These are phyloP conservation scores for Penicillium macrosclerotiorum DNA, from an alignment of 495 filamentous ascomycete species.

Conservation along the genomic window DNA sequence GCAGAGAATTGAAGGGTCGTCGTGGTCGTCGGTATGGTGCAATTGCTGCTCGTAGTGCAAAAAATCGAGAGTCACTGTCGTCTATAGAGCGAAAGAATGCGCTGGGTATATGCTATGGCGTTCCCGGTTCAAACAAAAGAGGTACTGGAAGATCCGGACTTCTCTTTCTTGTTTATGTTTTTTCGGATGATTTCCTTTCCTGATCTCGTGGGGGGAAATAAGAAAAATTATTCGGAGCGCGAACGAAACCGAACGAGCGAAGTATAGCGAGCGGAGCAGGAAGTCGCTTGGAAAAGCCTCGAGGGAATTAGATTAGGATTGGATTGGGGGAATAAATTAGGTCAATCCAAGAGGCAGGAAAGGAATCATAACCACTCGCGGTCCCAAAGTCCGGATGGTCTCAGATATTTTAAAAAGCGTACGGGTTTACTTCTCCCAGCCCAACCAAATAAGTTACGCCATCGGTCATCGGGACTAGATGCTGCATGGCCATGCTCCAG, in stretches of 20 bases:
- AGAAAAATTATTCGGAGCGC: too few relatives aligned
- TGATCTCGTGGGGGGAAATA: too few relatives aligned
- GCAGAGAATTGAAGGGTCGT: neutral
- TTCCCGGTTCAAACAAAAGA: too few relatives aligned
- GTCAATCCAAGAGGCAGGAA: slow-evolving; percentile 13
- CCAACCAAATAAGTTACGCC: slow-evolving; percentile 20
- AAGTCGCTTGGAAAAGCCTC: slow-evolving; percentile 9
- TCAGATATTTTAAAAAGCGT: slow-evolving; percentile 26
- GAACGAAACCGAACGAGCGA: slow-evolving; percentile 5
- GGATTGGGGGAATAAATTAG: slow-evolving; percentile 15
- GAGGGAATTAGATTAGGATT: slow-evolving; percentile 10
- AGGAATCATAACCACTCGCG: slow-evolving; percentile 10
- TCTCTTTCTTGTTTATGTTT: too few relatives aligned
- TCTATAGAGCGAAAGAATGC: too few relatives aligned
- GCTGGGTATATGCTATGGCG: too few relatives aligned
- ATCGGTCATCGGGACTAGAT: slow-evolving; percentile 21
- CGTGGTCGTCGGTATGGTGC: neutral
- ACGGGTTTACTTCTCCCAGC: slow-evolving; percentile 12
- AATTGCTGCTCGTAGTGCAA: neutral
- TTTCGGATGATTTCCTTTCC: too few relatives aligned
- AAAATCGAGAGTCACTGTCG: too few relatives aligned
- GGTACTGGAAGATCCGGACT: too few relatives aligned
- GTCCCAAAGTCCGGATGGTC: slow-evolving; percentile 18
- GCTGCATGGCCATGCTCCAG: slow-evolving; percentile 29
- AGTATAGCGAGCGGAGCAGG: neutral